Base-by-base conservation (phyloP, 371 early-diverging fungal genomes). In the Rhizopus arrhizus region DNA sequence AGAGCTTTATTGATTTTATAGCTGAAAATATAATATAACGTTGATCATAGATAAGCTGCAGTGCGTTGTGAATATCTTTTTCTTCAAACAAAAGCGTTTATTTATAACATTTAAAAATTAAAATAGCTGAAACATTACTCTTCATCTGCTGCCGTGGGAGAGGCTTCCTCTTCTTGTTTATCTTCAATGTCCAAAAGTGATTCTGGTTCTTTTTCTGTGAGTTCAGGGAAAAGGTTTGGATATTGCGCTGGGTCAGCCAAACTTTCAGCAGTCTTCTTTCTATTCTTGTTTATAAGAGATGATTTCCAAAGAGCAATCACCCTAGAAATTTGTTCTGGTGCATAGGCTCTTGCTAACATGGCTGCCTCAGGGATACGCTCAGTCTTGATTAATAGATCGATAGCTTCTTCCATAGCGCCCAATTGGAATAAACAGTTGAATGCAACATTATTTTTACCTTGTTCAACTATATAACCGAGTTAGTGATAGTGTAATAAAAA, bases 361-460 rank as follows among this genome's bases (percentile, higher is more conserved):
- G 97, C 95, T 0, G 99, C 99, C 76, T 98, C 99, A n/a, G 97
- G 93, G 34, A 92, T 78, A 53, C 97, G 91, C 11, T 93, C 90
- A 15, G 94, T 91, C 46, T 87, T 82, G 61, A 90, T 74, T 51
- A 98, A 80, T 12, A 97, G 73, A 13, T 92, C 91, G 54, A 96
- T 84, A 53, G 91, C 90, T 38, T 90, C 84, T 52, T 91, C 88
- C 41, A 84, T 68, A 31, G 90, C 83, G 29, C 91, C 90, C 34
- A 90, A 77, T 56, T 89, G 71, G 62, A 92, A 82, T 63, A 87
- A 81, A 65, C 94, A 92, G 2, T 89, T 77, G 73, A 97, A 94
- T 2, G 96, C 94, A 65, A 97, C 88, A 71, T 97, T 96, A 77
- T 86, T 89, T 59, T 92, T 90, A 8, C 91, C 92, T 55, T 84